phyloP scores from a whole-genome alignment of 2,329 filamentous ascomycete species.

The Ceratocystis smalleyi region DNA sequence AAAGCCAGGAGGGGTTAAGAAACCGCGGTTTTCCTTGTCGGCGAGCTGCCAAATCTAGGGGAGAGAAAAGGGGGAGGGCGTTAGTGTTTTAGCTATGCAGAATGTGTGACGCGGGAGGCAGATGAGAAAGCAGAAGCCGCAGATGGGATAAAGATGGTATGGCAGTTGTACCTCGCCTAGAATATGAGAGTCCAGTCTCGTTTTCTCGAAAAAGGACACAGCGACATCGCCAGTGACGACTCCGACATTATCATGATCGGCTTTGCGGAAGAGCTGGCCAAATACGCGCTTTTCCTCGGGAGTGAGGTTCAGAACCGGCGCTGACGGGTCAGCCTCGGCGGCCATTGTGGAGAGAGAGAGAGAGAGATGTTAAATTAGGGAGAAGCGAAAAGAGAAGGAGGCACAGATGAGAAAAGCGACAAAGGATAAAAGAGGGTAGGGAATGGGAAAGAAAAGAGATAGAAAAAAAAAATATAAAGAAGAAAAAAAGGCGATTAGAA shows the following conservation, averaged over 20 bases:
- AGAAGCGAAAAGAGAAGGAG: neutral
- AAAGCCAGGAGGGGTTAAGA: conserved; percentile 85
- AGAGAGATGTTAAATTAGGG: neutral
- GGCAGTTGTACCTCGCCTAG: conserved; percentile 59
- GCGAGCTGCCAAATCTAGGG: conserved; percentile 95
- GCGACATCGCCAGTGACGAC: conserved; percentile 93
- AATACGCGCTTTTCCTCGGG: conserved; percentile 88
- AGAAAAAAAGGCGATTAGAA: neutral
- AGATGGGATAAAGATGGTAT: neutral
- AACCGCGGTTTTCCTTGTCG: conserved; percentile 87
- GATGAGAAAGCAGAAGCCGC: neutral
- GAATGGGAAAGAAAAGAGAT: neutral
- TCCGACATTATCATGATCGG: conserved; percentile 79
- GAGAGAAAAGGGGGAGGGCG: neutral
- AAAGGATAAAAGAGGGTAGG: neutral
- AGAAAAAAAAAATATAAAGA: neutral
- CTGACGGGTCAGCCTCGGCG: conserved; percentile 17
- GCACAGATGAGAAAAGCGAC: neutral
- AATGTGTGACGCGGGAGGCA: neutral
- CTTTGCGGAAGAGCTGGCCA: conserved; percentile 81
- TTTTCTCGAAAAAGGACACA: conserved; percentile 96
- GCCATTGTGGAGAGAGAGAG: neutral
- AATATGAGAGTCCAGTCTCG: conserved; percentile 67
- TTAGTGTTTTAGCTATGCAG: neutral
- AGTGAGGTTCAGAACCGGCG: conserved; percentile 66